Evolutionary conservation across 2,329 filamentous ascomycete genomes (phyloP), one percentile per base, ranked within the genome.

Genomic region (Hypoxylon sp.): DNA sequence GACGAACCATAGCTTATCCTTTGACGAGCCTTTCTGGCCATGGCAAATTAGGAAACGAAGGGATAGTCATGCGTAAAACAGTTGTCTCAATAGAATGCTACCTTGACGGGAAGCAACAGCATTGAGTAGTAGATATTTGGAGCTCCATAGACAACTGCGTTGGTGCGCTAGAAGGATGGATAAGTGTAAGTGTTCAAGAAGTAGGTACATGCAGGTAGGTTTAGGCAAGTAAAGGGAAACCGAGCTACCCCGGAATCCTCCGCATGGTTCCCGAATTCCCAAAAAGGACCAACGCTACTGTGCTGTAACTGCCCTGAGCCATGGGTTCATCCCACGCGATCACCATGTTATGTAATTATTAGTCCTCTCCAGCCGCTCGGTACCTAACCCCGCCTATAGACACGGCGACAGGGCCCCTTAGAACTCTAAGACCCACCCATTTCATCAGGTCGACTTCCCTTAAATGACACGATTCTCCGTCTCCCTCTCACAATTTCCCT

Each of bases 21-120:
- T 80, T 89, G 87, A 77, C 85, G 87, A 74, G 85, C 84, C 81
- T 88, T 90, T 76, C 86, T 87, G 80, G 87, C 86, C 87, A 89
- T 90, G 69, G 69, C 76, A 74, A 71, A 61, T 65, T 34, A 63
- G 61, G 64, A 53, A 39, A 47, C 47, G 46, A 65, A 58, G 58
- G 54, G 56, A 51, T 60, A 59, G 29, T 65, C 64, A 68, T 68
- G 55, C 61, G 63, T 61, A 53, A 48, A 54, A 51, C 50, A 45
- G 41, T 51, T 58, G 52, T 66, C 25, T 54, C 30, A 23, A 63
- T 9, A 52, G 32, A 57, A 65, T 64, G 52, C 52, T 59, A 65
- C 56, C 52, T 59, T 45, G 25, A 32, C 25, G n/a, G 55, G 39
- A 19, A 29, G 46, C 23, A 4, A 27, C 19, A 16, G 47, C 52